A percentile compares a stretch with the other conserved stretches of the same genome.
Evolutionary conservation across 2,329 filamentous ascomycete genomes (phyloP).

Genomic region (Chaetomium sp.): DNA sequence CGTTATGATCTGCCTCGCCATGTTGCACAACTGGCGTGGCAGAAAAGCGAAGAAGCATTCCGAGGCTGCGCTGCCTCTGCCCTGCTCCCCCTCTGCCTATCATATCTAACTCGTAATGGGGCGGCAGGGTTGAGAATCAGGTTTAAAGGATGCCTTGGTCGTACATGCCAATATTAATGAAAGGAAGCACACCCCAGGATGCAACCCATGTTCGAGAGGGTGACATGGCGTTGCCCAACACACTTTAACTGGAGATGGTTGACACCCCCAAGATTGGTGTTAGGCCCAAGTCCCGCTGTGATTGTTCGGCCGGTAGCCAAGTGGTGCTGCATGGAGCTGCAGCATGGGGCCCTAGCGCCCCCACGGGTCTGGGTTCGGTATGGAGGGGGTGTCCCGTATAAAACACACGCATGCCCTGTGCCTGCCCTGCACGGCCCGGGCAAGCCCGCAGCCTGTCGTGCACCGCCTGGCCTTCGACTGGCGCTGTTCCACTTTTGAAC

Average conservation of each 20-base stretch:
- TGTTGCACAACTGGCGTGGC: slow-evolving; percentile 25
- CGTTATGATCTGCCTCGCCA: slow-evolving; percentile 22
- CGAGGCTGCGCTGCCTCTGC: not conserved
- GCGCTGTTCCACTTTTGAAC: slow-evolving; percentile 18
- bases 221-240: slow-evolving; percentile 29
- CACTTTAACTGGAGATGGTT: slow-evolving; percentile 18
- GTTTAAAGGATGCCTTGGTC: slow-evolving; percentile 20
- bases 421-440: slow-evolving; percentile 22
- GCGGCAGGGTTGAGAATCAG: slow-evolving; percentile 22
- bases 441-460: slow-evolving; percentile 25
- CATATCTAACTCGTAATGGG: not conserved
- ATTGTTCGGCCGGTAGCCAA: slow-evolving; percentile 28
- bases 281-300: slow-evolving; percentile 12
- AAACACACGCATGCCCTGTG: slow-evolving; percentile 13
- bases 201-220: slow-evolving; percentile 27
- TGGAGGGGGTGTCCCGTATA: slow-evolving; percentile 15
- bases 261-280: slow-evolving; percentile 8
- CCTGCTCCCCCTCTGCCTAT: slow-evolving; percentile 8
- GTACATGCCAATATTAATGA: slow-evolving; percentile 21
- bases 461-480: slow-evolving; percentile 9
- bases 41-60: not conserved
- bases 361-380: slow-evolving; percentile 24
- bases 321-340: slow-evolving; percentile 23
- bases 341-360: slow-evolving; percentile 22
- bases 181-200: slow-evolving; percentile 26